Conservation (phyloP, 1,284 basidiomycete species). For the Veloporphyrellus conicus region DNA sequence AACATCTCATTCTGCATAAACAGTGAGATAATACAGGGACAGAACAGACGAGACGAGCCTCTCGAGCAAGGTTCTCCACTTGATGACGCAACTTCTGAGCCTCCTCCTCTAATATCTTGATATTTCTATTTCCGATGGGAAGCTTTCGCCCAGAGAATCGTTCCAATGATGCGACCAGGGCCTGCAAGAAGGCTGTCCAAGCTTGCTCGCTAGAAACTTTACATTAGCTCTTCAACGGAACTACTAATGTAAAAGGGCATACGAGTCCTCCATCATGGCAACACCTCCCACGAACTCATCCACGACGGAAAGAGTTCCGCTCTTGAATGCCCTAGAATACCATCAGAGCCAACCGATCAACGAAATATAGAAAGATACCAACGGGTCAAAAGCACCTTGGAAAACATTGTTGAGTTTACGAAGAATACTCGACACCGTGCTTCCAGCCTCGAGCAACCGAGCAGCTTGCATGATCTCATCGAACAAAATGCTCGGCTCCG, state of each 20-base stretch:
- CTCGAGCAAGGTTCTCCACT: constrained; percentile 14
- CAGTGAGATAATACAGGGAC: neutral
- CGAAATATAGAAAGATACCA: constrained; percentile 28
- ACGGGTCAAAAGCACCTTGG: constrained; percentile 60
- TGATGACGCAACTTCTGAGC: constrained; percentile 10
- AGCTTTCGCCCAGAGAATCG: constrained; percentile 19
- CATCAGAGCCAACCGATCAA: constrained; percentile 6
- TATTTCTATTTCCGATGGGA: constrained; percentile 15
- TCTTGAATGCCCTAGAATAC: constrained; percentile 55
- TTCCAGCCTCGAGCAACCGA: constrained; percentile 35
- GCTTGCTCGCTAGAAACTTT: constrained; percentile 15
- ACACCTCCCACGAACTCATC: constrained; percentile 67
- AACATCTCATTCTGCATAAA: constrained; percentile 38
- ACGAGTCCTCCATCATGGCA: constrained; percentile 62
- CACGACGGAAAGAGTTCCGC: constrained; percentile 56
- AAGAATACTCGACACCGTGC: constrained; percentile 20
- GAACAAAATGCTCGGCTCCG: constrained; percentile 49
- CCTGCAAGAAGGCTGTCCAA: constrained; percentile 17
- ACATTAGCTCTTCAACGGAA: neutral
- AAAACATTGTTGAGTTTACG: constrained; percentile 48
- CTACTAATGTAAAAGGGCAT: constrained; percentile 9
- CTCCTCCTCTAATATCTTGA: constrained; percentile 11
- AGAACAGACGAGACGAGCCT: constrained; percentile 12
- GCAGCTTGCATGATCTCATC: constrained; percentile 57
- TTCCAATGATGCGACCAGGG: constrained; percentile 20